These are phyloP conservation scores for Russula abietina DNA, from an alignment of 768 basidiomycete species.

Conservation along the genomic window DNA sequence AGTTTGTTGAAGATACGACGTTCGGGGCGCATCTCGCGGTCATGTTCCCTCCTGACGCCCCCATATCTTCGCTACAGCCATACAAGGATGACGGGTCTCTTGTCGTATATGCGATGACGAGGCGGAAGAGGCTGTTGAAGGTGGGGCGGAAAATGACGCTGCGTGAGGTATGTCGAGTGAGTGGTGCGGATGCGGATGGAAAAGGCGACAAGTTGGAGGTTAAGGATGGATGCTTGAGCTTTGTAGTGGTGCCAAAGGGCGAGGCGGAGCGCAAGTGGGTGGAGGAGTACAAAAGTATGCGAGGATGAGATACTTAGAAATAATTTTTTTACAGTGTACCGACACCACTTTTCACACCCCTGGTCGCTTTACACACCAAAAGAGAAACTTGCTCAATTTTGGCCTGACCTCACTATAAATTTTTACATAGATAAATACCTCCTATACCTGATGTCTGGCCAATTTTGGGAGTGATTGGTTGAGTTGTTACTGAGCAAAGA, in stretches of 20 bases:
- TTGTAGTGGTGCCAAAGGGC: slow-evolving; percentile 74
- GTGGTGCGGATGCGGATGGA: slow-evolving; percentile 46
- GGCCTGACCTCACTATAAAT: too few relatives aligned
- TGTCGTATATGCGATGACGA: slow-evolving; percentile 80
- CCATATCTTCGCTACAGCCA: slow-evolving; percentile 40
- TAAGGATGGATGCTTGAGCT: slow-evolving; percentile 73
- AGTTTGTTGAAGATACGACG: slow-evolving; percentile 79
- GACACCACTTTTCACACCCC: too few relatives aligned
- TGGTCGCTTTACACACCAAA: too few relatives aligned
- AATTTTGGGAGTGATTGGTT: too few relatives aligned
- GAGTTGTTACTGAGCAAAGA: too few relatives aligned
- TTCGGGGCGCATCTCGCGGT: slow-evolving; percentile 68
- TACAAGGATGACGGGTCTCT: slow-evolving; percentile 55
- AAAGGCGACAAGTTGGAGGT: slow-evolving; percentile 87
- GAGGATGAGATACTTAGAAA: neutral
- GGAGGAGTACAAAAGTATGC: slow-evolving; percentile 44
- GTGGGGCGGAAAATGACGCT: slow-evolving; percentile 89
- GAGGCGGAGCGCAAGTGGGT: slow-evolving; percentile 79
- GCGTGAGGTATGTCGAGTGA: slow-evolving; percentile 62
- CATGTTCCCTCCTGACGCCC: slow-evolving; percentile 76
- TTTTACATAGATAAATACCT: too few relatives aligned
- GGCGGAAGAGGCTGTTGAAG: slow-evolving; percentile 71
- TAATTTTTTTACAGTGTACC: too few relatives aligned
- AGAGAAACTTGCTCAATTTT: too few relatives aligned
- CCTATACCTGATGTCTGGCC: too few relatives aligned